These are phyloP conservation scores for Leptographium galeiforme DNA, from an alignment of 2,329 filamentous ascomycete species.

Conservation along the genomic window DNA sequence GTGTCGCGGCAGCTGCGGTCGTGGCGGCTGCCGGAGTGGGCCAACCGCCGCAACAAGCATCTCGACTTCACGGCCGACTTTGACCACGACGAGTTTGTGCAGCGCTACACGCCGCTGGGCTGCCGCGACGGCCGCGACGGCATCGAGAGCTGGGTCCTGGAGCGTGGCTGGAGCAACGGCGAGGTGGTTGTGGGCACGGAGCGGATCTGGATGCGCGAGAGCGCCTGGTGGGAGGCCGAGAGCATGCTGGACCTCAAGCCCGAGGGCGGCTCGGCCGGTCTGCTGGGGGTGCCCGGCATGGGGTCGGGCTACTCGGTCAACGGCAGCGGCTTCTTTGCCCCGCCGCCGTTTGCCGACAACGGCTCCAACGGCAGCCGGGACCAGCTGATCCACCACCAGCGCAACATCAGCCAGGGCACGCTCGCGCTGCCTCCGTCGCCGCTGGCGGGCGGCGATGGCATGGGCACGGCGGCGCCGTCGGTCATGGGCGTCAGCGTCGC, in stretches of 20 bases:
- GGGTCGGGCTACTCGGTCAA: conserved; percentile 60
- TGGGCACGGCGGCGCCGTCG: conserved; percentile 29
- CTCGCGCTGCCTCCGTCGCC: conserved; percentile 24
- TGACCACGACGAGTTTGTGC: conserved; percentile 80
- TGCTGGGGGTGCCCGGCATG: conserved; percentile 34
- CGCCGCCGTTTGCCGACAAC: conserved; percentile 35
- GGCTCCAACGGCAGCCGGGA: conserved; percentile 58
- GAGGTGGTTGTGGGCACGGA: conserved; percentile 86
- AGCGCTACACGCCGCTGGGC: conserved; percentile 69
- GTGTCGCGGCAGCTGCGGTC: conserved; percentile 86
- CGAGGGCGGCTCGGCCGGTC: conserved; percentile 18
- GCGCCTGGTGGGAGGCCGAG: conserved; percentile 95
- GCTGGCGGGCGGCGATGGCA: conserved; percentile 26
- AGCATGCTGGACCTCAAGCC: conserved; percentile 85
- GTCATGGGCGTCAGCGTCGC: conserved; percentile 13
- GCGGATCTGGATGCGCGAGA: conserved; percentile 89
- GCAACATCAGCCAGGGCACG: conserved; percentile 42
- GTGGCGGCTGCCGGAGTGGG: conserved; percentile 93
- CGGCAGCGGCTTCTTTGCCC: conserved; percentile 57
- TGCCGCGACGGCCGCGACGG: conserved; percentile 85
- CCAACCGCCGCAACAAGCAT: conserved; percentile 78
- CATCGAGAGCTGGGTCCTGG: conserved; percentile 85
- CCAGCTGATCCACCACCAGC: conserved; percentile 54
- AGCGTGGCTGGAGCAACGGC: conserved; percentile 95
- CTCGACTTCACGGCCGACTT: conserved; percentile 97